Base-by-base conservation (phyloP, 345 rosid species). In the Xanthoceras sorbifolium region DNA sequence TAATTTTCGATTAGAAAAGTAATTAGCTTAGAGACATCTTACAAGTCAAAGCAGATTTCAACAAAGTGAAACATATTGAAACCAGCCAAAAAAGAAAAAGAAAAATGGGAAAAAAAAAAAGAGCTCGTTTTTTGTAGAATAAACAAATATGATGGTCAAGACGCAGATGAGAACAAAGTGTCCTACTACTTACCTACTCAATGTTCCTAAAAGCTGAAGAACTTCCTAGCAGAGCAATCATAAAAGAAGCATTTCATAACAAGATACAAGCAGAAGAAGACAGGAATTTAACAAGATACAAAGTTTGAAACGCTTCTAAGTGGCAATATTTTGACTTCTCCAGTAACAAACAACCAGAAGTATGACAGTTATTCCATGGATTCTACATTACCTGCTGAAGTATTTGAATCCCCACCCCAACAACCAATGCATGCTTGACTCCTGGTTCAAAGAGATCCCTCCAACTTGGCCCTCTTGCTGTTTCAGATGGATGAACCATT, bases 341-440 rank as follows among this genome's bases (percentile, higher is more conserved):
- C 10, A 28, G 60, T 22, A 64, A 65, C 48, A 32, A 15, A 9
- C 32, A 55, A 50, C 63, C 60, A 74, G 44, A 60, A 72, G 76
- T 31, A 59, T 72, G 75, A 17, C 15, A 72, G 54, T 40, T 72
- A 52, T 60, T n/a, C 52, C 6, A 26, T 8, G 48, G 26, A 65
- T 28, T 26, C 32, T 17, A 40, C 18, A 11, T 81, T 89, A 96
- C 98, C 99, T 93, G 99, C 86, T 96, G 99, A 85, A 96, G 98
- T 78, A 96, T 84, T 80, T 96, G 98, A 81, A 96, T 78, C 9
- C 98, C 97, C 3, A 94, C 85, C n/a, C 99, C 99, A n/a, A 94
- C 91, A 62, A 84, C 61, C 76, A 96, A 83, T 46, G 99, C 98
- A 81, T 87, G 97, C 88, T 89, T 94, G 64, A 96, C 99, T 61